Evolutionary conservation across 225 moss, liverwort and hornwort species (phyloP), one percentile per base, ranked within the genome.

Genomic region (Polytrichum formosum): DNA sequence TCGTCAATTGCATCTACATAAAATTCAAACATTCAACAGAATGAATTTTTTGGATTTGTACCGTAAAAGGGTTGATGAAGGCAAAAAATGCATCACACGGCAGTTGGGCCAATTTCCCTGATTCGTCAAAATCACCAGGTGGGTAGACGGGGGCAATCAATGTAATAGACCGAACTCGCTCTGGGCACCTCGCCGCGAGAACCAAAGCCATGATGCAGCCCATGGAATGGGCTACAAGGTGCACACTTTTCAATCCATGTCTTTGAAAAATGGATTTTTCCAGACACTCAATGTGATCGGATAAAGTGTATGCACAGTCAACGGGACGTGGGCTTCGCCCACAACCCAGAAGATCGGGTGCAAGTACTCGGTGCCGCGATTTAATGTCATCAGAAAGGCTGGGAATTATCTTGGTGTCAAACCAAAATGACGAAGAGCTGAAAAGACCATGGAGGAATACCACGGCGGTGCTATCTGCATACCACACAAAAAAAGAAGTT

Each of bases 371-470:
- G 18, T 91, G 91, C 27, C 28, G 69, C 28, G 68, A 55, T 58
- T 83, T 88, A 59, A 91, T 70, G 7, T 75, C 76, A n/a, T 65
- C 79, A 0, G 78, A 70, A 4, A 91, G 78, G 21, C 61, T 53
- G 16, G 88, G 84, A 18, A 90, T 62, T 59, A 91, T 53, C 33
- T 82, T 78, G 28, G 88, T 84, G 68, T 91, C 91, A 55, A 88
- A 86, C 91, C 91, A 91, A 70, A 91, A 91, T 21, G 83, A 78
- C 2, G 91, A 91, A 28, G 88, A 88, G 69, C 91, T 91, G 80
- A 88, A 91, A 68, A 91, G 62, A 19, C 91, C 91, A 64, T 91
- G 91, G 30, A 91, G 74, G 61, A 91, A 91, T n/a, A 91, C 7
- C n/a, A 88, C 82, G 23, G 79, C 91, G 19, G 84, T 84, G 30